These are phyloP conservation scores for Leccinum subtestaceum DNA, from an alignment of 768 basidiomycete genomes.

Conservation along the genomic window DNA sequence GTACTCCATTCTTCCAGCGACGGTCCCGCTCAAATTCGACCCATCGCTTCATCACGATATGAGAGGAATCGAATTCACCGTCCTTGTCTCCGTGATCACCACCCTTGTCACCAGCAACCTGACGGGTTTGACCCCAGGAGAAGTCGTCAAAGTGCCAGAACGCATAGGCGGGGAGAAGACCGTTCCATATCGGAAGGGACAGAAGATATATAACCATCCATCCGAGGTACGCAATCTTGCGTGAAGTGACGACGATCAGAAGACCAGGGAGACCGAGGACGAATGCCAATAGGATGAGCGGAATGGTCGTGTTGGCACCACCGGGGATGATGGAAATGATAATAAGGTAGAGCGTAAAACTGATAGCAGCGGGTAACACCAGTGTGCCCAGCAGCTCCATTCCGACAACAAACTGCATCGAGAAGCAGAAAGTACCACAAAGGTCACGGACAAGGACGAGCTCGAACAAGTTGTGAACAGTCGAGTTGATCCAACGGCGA, in stretches of 20 bases:
- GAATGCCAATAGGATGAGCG: slow-evolving; percentile 88
- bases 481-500: slow-evolving; percentile 99
- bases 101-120: slow-evolving; percentile 69
- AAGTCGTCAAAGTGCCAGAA: slow-evolving; percentile 99
- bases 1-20: slow-evolving; percentile 85
- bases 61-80: slow-evolving; percentile 93
- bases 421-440: slow-evolving; percentile 99
- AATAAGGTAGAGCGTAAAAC: slow-evolving; percentile 94
- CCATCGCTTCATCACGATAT: slow-evolving; percentile 99
- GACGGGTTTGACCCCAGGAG: slow-evolving; percentile 95
- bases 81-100: slow-evolving; percentile 87
- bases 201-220: slow-evolving; percentile 97
- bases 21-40: slow-evolving; percentile 96
- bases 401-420: slow-evolving; percentile 98
- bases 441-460: slow-evolving; percentile 92
- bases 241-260: slow-evolving; percentile 92
- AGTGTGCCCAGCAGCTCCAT: slow-evolving; percentile 98
- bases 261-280: slow-evolving; percentile 95
- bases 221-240: slow-evolving; percentile 90
- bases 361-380: slow-evolving; percentile 94
- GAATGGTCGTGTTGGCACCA: slow-evolving; percentile 76
- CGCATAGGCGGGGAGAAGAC: slow-evolving; percentile 91
- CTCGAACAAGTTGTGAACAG: slow-evolving; percentile 96
- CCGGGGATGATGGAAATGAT: slow-evolving; percentile 83
- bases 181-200: slow-evolving; percentile 96